These are phyloP conservation scores for Aspergillus nanangensis DNA, from an alignment of 495 filamentous ascomycete species.

Conservation along the genomic window DNA sequence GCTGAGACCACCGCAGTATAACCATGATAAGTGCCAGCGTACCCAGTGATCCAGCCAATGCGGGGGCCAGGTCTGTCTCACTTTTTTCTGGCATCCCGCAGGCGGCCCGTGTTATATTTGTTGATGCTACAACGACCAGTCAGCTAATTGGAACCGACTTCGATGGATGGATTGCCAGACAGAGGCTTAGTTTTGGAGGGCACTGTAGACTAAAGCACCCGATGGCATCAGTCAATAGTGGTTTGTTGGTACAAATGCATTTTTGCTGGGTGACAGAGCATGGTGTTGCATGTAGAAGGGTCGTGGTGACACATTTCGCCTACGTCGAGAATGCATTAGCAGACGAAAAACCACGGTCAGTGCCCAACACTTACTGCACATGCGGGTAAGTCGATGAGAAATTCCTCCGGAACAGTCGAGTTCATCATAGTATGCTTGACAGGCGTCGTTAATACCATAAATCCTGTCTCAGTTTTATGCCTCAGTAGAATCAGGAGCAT, in stretches of 20 bases:
- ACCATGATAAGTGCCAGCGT: slow-evolving; percentile 19
- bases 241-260: slow-evolving; percentile 9
- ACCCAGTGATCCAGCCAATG: slow-evolving; percentile 13
- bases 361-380: slow-evolving; percentile 14
- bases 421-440: not conserved
- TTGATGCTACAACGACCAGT: slow-evolving; percentile 10
- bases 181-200: slow-evolving; percentile 7
- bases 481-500: no score
- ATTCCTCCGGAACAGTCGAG: not conserved
- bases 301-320: slow-evolving; percentile 1
- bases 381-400: not conserved
- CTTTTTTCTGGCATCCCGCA: slow-evolving; percentile 15
- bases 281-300: slow-evolving; percentile 1
- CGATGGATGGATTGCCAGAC: slow-evolving; percentile 3
- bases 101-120: slow-evolving; percentile 15
- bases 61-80: slow-evolving; percentile 9
- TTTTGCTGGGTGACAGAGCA: slow-evolving; percentile 3
- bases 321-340: no score
- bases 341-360: no score
- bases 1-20: slow-evolving; percentile 10
- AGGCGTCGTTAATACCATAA: no score
- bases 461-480: no score
- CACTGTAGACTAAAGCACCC: slow-evolving; percentile 10
- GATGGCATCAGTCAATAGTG: slow-evolving; percentile 7
- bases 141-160: not conserved